These are phyloP conservation scores for Gaeumannomyces tritici DNA, from an alignment of 2,329 filamentous ascomycete genomes.

Conservation along the genomic window DNA sequence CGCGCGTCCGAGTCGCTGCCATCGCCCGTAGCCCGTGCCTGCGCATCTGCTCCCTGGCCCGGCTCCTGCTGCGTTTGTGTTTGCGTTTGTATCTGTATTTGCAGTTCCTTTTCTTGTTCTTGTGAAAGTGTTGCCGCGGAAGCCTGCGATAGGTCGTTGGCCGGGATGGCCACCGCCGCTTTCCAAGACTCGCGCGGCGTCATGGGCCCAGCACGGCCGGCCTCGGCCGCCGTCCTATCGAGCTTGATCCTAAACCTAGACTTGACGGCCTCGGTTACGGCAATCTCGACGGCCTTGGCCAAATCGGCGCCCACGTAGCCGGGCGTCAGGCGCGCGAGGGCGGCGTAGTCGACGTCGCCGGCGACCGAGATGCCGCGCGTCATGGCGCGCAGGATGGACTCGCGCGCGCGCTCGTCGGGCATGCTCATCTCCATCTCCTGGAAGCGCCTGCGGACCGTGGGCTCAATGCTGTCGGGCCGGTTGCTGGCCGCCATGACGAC, in stretches of 20 bases:
- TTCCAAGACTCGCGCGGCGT: neutral
- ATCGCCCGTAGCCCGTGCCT: neutral
- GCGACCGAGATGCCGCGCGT: conserved; percentile 56
- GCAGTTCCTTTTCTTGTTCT: neutral
- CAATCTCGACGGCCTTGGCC: conserved; percentile 46
- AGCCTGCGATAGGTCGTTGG: neutral
- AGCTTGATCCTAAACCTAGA: neutral
- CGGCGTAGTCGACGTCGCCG: conserved; percentile 61
- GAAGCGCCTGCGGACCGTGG: conserved; percentile 66
- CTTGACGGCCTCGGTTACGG: conserved; percentile 24
- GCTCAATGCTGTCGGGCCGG: conserved; percentile 75
- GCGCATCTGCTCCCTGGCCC: too few relatives aligned
- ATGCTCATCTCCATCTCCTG: conserved; percentile 78
- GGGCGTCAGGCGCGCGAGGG: conserved; percentile 74
- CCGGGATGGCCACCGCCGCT: neutral
- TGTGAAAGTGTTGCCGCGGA: neutral
- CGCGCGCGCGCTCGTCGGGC: conserved; percentile 68
- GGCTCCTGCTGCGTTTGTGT: neutral
- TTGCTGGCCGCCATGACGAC: conserved; percentile 90
- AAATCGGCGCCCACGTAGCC: conserved; percentile 92
- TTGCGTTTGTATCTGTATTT: neutral
- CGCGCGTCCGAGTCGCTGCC: neutral
- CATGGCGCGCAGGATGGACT: conserved; percentile 67
- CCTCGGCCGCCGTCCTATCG: neutral
- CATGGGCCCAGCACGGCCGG: neutral